Conservation (phyloP, 2,329 filamentous ascomycete genomes). For the Trichoderma harzianum region DNA sequence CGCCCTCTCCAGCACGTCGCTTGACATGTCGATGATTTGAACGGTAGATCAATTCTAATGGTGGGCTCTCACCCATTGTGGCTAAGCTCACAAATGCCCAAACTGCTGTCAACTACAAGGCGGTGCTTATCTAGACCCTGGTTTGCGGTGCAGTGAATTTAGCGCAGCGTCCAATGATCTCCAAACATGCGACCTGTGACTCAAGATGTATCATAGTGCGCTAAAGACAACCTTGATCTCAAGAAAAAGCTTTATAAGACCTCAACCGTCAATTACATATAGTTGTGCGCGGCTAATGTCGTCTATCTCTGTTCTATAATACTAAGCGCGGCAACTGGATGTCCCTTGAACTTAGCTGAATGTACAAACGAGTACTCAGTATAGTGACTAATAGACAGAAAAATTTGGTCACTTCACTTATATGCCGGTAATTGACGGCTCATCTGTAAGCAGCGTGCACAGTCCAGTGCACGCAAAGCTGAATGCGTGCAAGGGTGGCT, state of each 20-base stretch:
- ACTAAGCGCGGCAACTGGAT: background rate
- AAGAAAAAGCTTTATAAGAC: background rate
- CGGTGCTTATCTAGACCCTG: too few species aligned
- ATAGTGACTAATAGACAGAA: background rate
- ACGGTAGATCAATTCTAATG: background rate
- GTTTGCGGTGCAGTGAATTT: background rate
- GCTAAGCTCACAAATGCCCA: background rate
- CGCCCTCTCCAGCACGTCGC: background rate
- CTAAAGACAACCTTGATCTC: background rate
- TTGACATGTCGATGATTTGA: background rate
- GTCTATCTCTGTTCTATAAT: background rate
- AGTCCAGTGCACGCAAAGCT: background rate
- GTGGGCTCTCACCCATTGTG: background rate
- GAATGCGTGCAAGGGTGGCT: background rate
- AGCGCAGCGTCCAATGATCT: too few species aligned
- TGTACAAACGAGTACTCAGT: background rate
- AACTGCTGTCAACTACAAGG: background rate
- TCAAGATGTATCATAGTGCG: background rate
- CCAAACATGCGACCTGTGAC: background rate
- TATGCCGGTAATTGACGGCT: background rate
- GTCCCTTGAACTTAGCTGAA: background rate
- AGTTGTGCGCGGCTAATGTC: background rate
- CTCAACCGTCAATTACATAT: background rate
- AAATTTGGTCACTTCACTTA: background rate
- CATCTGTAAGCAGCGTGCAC: background rate